Evolutionary conservation across 306 rosid species (phyloP).

Genomic region (Phaseolus lunatus): DNA sequence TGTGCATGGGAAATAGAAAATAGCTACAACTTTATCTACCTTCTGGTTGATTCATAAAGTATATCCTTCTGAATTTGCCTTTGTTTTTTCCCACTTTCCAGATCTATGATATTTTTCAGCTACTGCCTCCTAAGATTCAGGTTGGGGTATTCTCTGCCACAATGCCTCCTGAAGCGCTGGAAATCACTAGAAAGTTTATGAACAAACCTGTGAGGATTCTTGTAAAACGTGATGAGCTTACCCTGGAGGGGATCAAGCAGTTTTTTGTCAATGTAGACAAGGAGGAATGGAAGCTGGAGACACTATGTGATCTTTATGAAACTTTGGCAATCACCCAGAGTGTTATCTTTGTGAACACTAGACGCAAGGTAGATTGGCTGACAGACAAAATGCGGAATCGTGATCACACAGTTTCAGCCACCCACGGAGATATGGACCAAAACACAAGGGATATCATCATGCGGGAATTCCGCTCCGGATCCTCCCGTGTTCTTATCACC

Average conservation of each 20-base stretch:
- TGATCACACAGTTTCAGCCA: slow-evolving; percentile 32
- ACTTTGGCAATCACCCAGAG: slow-evolving; percentile 32
- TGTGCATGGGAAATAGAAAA: neutral
- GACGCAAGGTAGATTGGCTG: slow-evolving; percentile 32
- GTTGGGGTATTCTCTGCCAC: slow-evolving; percentile 66
- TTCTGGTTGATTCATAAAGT: neutral
- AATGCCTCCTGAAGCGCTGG: slow-evolving; percentile 33
- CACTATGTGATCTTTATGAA: slow-evolving; percentile 29
- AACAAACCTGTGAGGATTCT: slow-evolving; percentile 32
- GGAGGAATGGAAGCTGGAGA: slow-evolving; percentile 23
- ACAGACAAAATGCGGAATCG: slow-evolving; percentile 35
- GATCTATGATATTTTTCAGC: slow-evolving; percentile 83
- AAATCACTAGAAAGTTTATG: slow-evolving; percentile 30
- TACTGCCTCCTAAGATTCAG: slow-evolving; percentile 77
- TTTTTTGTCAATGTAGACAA: slow-evolving; percentile 18
- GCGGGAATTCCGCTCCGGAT: slow-evolving; percentile 83
- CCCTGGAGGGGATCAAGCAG: slow-evolving; percentile 32
- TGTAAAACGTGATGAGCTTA: slow-evolving; percentile 32
- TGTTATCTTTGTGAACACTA: slow-evolving; percentile 32
- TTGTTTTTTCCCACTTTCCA: slow-evolving; percentile 42
- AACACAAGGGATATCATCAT: slow-evolving; percentile 78
- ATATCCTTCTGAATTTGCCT: slow-evolving; percentile 15
- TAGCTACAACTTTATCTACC: neutral
- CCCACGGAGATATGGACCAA: slow-evolving; percentile 81
- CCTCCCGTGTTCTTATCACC: slow-evolving; percentile 68